These are phyloP conservation scores for Xylaria nigripes DNA, from an alignment of 495 filamentous ascomycete species.

Conservation along the genomic window DNA sequence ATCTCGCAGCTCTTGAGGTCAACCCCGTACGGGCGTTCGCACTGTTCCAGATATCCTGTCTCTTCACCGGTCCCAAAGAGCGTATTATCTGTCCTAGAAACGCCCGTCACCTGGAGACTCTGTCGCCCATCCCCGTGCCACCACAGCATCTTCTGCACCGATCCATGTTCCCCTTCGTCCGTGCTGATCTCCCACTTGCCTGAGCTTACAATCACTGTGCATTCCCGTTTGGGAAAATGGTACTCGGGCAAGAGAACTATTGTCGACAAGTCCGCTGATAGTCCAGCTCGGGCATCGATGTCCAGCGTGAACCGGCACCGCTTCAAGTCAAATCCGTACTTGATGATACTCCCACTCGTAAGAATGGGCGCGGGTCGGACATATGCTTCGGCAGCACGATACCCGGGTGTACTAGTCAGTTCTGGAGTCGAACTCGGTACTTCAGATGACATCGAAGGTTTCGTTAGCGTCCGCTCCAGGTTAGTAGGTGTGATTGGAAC, in stretches of 20 bases:
- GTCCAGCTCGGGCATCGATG: constrained; percentile 45
- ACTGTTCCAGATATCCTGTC: constrained; percentile 41
- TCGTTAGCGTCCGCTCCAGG: constrained; percentile 62
- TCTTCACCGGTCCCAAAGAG: constrained; percentile 32
- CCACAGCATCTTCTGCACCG: constrained; percentile 72
- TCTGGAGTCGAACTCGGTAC: constrained; percentile 43
- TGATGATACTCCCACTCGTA: constrained; percentile 57
- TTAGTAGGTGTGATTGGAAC: constrained; percentile 57
- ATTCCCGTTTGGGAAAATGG: constrained; percentile 73
- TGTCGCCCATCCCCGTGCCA: constrained; percentile 86
- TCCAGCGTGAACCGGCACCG: constrained; percentile 65
- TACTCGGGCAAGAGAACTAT: constrained; percentile 85
- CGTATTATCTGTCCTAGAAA: constrained; percentile 43
- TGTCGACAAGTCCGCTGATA: constrained; percentile 57
- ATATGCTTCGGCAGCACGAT: constrained; percentile 85
- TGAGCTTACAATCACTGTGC: constrained; percentile 63
- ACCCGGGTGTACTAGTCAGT: constrained; percentile 55
- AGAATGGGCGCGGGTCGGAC: constrained; percentile 76
- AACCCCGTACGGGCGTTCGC: constrained; percentile 30
- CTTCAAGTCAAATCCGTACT: constrained; percentile 70
- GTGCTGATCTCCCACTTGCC: constrained; percentile 83
- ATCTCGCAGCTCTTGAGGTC: constrained; percentile 29
- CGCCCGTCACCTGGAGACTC: constrained; percentile 65
- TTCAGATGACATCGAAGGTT: constrained; percentile 59
- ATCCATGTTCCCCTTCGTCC: constrained; percentile 57